phyloP scores from a whole-genome alignment of 1,139 yeast genomes.

The Kodamaea fungicola region DNA sequence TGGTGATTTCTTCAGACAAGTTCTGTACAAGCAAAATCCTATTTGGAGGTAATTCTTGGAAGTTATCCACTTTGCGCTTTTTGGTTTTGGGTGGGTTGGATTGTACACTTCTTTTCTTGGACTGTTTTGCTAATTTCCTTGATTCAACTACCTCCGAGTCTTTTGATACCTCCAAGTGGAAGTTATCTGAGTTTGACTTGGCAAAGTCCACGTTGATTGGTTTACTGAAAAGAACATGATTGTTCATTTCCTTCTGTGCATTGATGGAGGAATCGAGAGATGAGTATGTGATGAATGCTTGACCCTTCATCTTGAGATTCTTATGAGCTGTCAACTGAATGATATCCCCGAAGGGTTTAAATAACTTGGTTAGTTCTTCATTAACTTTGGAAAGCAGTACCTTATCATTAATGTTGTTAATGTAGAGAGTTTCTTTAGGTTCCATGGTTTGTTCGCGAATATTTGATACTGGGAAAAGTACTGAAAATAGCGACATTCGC shows the following conservation, averaged over 20 bases:
- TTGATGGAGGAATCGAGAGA: conserved; percentile 38
- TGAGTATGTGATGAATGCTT: conserved; percentile 75
- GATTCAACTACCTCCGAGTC: conserved; percentile 15
- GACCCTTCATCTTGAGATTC: conserved; percentile 70
- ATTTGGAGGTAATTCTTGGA: conserved; percentile 58
- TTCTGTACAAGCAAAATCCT: conserved; percentile 67
- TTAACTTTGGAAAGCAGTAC: conserved; percentile 53
- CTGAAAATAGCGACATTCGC: too few relatives aligned
- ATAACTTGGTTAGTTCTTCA: conserved; percentile 36
- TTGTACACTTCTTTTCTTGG: conserved; percentile 5
- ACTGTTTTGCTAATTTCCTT: conserved; percentile 12
- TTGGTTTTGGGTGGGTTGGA: conserved; percentile 10
- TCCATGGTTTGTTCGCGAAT: not conserved
- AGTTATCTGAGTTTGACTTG: conserved; percentile 45
- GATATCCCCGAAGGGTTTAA: conserved; percentile 48
- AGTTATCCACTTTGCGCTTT: conserved; percentile 21
- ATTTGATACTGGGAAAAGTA: too few relatives aligned
- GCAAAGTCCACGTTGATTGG: conserved; percentile 48
- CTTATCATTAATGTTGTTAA: conserved; percentile 71
- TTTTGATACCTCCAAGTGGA: conserved; percentile 9
- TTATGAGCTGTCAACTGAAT: conserved; percentile 57
- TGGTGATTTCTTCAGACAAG: conserved; percentile 42
- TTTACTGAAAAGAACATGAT: conserved; percentile 49
- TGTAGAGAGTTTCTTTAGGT: conserved; percentile 45
- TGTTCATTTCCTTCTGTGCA: conserved; percentile 48